Percentiles rank a stretch among this genome's conserved stretches.
phyloP scores from a whole-genome alignment of 208 protist genomes.

The Acanthamoeba lenticulata region DNA sequence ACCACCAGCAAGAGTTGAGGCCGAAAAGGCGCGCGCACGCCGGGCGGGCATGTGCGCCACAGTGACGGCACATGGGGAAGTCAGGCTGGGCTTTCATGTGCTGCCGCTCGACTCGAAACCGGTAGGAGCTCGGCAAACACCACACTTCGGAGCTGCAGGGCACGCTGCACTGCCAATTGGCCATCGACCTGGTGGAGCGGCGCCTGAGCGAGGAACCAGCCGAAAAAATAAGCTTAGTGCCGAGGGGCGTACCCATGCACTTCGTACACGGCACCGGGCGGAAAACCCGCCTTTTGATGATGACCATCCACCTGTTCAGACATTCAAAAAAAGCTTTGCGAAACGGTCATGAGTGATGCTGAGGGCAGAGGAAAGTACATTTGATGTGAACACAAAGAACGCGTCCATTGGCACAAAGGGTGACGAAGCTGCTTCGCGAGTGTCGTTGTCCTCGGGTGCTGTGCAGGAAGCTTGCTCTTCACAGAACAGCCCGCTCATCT shows the following conservation, averaged over 20 bases:
- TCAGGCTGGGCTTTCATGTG: background rate
- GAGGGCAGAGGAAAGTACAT: background rate
- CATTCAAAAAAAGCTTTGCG: background rate
- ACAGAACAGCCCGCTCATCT: background rate
- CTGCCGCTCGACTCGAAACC: background rate
- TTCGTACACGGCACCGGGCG: background rate
- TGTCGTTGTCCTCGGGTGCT: background rate
- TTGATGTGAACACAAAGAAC: constrained; percentile 53
- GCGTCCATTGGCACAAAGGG: background rate
- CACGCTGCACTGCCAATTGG: background rate
- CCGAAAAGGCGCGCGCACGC: background rate
- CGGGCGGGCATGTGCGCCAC: background rate
- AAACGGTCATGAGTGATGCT: background rate
- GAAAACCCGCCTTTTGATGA: background rate
- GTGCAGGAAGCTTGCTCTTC: background rate
- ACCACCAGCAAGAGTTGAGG: background rate
- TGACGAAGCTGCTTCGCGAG: background rate
- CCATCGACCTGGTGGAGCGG: background rate
- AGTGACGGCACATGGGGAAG: background rate
- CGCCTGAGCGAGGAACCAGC: background rate
- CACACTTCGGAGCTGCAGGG: background rate
- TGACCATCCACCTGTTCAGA: constrained; percentile 5
- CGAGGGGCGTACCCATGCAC: constrained; percentile 28
- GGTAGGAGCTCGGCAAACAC: background rate
- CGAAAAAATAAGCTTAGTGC: background rate